phyloP scores from a whole-genome alignment of 345 rosid genomes.

The Odontarrhena argentea region DNA sequence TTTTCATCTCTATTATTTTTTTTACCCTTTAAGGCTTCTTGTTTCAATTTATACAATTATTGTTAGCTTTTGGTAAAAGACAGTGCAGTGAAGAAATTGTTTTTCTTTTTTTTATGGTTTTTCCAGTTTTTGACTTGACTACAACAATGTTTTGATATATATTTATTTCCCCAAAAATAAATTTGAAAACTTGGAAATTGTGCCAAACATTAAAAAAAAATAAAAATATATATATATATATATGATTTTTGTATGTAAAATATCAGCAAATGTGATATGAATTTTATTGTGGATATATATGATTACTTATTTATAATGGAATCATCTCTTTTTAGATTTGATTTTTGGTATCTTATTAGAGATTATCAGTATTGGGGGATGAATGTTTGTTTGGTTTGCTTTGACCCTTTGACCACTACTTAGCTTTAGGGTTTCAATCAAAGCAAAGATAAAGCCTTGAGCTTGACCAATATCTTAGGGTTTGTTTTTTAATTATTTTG shows the following conservation, averaged over 20 bases:
- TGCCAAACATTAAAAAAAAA: constrained; percentile 1
- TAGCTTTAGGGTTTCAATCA: constrained; percentile 37
- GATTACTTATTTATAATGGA: neutral
- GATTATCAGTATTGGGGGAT: constrained; percentile 12
- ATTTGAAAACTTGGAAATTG: neutral
- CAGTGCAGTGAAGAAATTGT: constrained; percentile 30
- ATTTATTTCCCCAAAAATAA: neutral
- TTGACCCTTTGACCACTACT: constrained; percentile 33
- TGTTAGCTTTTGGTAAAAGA: constrained; percentile 36
- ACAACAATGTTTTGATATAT: neutral
- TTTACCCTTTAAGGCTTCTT: constrained; percentile 27
- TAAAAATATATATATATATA: neutral
- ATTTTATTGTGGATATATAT: constrained; percentile 12
- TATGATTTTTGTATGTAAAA: too few relatives aligned
- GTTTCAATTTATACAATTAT: constrained; percentile 2
- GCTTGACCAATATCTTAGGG: constrained; percentile 35
- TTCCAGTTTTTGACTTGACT: constrained; percentile 25
- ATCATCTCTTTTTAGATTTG: neutral
- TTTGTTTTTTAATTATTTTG: constrained; percentile 22
- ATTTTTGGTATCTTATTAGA: constrained; percentile 1
- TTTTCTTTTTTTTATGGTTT: constrained; percentile 16
- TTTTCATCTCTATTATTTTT: constrained; percentile 24
- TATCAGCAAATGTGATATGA: neutral
- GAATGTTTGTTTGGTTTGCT: constrained; percentile 26
- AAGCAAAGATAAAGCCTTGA: constrained; percentile 32